Percentiles rank a stretch among this genome's conserved stretches.
phyloP scores from a whole-genome alignment of 192 early-diverging fungal species.

The Ramicandelaber brevisporus region DNA sequence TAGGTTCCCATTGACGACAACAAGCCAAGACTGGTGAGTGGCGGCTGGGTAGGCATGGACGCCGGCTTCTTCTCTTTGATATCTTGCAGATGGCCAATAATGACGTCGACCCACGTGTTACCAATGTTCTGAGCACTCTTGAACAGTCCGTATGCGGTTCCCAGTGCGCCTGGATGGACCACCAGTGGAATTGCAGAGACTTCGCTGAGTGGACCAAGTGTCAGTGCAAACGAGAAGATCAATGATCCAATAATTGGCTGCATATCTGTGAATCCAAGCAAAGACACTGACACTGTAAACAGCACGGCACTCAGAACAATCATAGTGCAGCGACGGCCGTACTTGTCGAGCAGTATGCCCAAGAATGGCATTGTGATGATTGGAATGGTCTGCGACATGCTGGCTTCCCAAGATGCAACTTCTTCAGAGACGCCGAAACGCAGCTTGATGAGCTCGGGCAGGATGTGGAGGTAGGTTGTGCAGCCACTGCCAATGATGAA shows the following conservation, averaged over 20 bases:
- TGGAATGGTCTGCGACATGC: constrained; percentile 37
- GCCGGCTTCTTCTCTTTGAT: constrained; percentile 7
- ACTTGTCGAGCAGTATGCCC: constrained; percentile 37
- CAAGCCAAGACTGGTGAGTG: too few species aligned
- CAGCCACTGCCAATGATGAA: constrained; percentile 31
- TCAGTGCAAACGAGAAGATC: constrained; percentile 26
- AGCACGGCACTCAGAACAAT: constrained; percentile 8
- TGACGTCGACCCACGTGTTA: constrained; percentile 26
- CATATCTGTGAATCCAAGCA: constrained; percentile 27
- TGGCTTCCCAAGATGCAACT: constrained; percentile 34
- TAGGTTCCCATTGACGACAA: not conserved
- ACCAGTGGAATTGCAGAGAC: constrained; percentile 31
- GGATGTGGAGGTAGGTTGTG: constrained; percentile 38
- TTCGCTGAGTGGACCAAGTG: constrained; percentile 27
- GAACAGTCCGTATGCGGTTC: constrained; percentile 31
- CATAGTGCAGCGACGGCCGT: constrained; percentile 26
- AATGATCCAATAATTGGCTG: constrained; percentile 24
- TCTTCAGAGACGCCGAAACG: constrained; percentile 32
- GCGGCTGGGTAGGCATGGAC: not conserved
- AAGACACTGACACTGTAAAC: constrained; percentile 12
- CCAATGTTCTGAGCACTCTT: constrained; percentile 34
- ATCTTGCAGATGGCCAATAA: constrained; percentile 31
- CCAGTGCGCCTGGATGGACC: constrained; percentile 23
- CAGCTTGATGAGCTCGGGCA: constrained; percentile 46
- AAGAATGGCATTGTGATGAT: constrained; percentile 41